Percentiles rank a stretch among this genome's conserved stretches.
These are phyloP conservation scores for Clausena lansium DNA, from an alignment of 345 rosid species.

Conservation along the genomic window DNA sequence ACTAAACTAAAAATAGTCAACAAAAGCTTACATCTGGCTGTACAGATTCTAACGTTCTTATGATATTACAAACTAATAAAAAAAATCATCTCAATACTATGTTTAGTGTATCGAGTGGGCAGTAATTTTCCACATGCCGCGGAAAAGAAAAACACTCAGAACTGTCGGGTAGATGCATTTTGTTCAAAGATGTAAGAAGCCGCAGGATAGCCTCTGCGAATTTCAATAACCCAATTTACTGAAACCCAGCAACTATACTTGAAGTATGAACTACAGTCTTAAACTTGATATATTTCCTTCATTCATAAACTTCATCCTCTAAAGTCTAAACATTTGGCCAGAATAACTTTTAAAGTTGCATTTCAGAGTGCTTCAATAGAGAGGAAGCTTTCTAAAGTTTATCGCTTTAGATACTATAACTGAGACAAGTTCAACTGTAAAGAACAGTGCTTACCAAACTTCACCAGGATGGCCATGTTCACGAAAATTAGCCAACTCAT, in stretches of 20 bases:
- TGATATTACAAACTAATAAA: background rate
- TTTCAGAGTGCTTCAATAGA: background rate
- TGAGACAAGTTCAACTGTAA: background rate
- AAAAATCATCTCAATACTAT: background rate
- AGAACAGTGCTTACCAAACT: conserved; percentile 59
- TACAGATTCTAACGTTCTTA: background rate
- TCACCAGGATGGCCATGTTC: conserved; percentile 96
- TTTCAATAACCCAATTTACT: background rate
- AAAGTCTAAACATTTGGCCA: background rate
- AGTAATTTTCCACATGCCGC: background rate
- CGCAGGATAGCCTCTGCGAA: background rate
- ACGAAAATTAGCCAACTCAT: conserved; percentile 78
- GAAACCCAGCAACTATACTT: background rate
- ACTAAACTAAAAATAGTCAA: background rate
- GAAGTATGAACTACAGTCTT: background rate
- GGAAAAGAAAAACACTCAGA: too few species aligned
- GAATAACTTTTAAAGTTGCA: background rate
- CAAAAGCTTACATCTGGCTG: background rate
- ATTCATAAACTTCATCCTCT: background rate
- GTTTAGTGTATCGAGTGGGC: too few species aligned
- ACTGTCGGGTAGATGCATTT: background rate
- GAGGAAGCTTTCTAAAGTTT: too few species aligned
- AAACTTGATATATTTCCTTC: conserved; percentile 3
- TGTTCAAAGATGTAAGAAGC: background rate
- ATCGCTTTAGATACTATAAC: background rate